phyloP scores from a whole-genome alignment of 2,329 filamentous ascomycete species.

The Sphaerulina musiva region DNA sequence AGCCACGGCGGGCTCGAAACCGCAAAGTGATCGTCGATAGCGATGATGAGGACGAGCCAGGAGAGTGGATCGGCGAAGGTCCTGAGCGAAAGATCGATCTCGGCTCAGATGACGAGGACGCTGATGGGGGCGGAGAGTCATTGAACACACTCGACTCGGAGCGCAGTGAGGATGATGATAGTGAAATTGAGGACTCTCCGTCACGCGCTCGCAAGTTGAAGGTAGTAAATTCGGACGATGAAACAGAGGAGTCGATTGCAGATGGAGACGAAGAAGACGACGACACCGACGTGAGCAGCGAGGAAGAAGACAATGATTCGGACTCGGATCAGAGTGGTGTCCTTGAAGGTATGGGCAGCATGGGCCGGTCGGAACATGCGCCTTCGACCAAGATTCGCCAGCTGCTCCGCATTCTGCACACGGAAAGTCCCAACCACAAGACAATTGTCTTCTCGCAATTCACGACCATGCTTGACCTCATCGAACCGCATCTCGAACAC shows the following conservation, averaged over 20 bases:
- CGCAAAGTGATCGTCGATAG: slow-evolving; percentile 57
- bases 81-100: slow-evolving; percentile 52
- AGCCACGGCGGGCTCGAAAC: slow-evolving; percentile 38
- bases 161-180: slow-evolving; percentile 50
- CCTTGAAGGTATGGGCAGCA: slow-evolving; percentile 18
- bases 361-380: slow-evolving; percentile 42
- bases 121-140: slow-evolving; percentile 77
- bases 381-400: slow-evolving; percentile 89
- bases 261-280: slow-evolving; percentile 39
- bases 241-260: slow-evolving; percentile 50
- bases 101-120: slow-evolving; percentile 71
- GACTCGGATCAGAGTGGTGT: slow-evolving; percentile 40
- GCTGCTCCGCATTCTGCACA: slow-evolving; percentile 70
- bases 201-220: slow-evolving; percentile 26
- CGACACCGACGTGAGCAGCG: slow-evolving; percentile 38
- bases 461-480: slow-evolving; percentile 93
- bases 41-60: slow-evolving; percentile 51
- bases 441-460: slow-evolving; percentile 99
- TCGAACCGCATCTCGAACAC: slow-evolving; percentile 79
- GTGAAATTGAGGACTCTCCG: slow-evolving; percentile 37
- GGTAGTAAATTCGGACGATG: slow-evolving; percentile 16
- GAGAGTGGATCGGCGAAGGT: slow-evolving; percentile 70
- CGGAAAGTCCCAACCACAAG: slow-evolving; percentile 76
- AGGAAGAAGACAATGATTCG: slow-evolving; percentile 35
- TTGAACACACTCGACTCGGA: slow-evolving; percentile 66